These are phyloP conservation scores for Fraxinus nigra DNA, from an alignment of 305 asterid genomes.

Conservation along the genomic window DNA sequence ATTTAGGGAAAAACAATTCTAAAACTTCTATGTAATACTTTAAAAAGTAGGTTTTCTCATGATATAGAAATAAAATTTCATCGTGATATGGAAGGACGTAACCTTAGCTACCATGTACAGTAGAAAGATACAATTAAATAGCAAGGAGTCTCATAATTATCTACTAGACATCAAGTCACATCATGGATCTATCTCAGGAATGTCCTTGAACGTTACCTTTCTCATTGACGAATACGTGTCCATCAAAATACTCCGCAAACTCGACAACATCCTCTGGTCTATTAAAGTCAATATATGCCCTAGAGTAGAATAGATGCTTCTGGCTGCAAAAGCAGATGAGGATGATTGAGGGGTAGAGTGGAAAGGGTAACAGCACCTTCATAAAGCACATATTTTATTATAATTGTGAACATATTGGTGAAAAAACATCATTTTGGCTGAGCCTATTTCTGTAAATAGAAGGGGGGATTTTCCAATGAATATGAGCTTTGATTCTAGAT, in stretches of 20 bases:
- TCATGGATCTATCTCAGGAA: conserved; percentile 17
- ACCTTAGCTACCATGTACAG: neutral
- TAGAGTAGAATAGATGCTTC: conserved; percentile 56
- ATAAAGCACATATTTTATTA: neutral
- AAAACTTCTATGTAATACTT: neutral
- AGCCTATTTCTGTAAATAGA: conserved; percentile 5
- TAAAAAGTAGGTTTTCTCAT: neutral
- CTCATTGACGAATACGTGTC: conserved; percentile 86
- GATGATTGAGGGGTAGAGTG: conserved; percentile 7
- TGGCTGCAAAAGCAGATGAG: conserved; percentile 54
- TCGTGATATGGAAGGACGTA: neutral
- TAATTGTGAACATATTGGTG: neutral
- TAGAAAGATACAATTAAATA: conserved; percentile 11
- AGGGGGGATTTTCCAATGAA: neutral
- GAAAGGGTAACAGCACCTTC: neutral
- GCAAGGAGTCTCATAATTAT: neutral
- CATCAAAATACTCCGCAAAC: conserved; percentile 81
- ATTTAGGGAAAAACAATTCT: conserved; percentile 11
- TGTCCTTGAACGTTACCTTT: conserved; percentile 53
- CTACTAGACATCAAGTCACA: conserved; percentile 1
- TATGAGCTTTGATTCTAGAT: conserved; percentile 5
- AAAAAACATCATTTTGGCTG: neutral
- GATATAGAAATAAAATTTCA: neutral
- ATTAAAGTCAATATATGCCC: conserved; percentile 78
- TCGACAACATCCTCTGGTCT: conserved; percentile 77